A percentile compares a stretch with the other conserved stretches of the same genome.
Conservation (phyloP, 2,329 filamentous ascomycete genomes). For the Microdochium paspali region DNA sequence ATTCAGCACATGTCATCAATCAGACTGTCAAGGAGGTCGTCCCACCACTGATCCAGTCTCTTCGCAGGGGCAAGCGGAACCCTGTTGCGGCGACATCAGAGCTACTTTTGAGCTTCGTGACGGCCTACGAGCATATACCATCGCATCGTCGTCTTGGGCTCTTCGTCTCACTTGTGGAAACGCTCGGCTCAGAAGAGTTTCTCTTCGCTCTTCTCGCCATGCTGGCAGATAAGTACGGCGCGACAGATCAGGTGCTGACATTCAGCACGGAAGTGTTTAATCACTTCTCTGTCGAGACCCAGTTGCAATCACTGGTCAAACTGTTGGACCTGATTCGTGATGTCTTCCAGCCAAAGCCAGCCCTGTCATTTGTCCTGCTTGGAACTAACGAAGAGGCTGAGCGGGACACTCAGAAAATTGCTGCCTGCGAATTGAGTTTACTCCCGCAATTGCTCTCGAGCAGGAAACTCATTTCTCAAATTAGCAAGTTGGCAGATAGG, state of each 20-base stretch:
- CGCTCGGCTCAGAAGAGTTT: constrained; percentile 78
- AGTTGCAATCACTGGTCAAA: constrained; percentile 69
- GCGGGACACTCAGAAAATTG: constrained; percentile 39
- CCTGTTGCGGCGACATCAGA: constrained; percentile 77
- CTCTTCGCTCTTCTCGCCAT: constrained; percentile 81
- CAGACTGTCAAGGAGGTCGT: constrained; percentile 92
- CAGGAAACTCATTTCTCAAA: constrained; percentile 45
- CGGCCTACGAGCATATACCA: constrained; percentile 93
- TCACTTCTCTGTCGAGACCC: constrained; percentile 63
- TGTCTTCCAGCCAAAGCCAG: constrained; percentile 64
- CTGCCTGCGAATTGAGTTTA: constrained; percentile 44
- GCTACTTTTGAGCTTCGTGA: constrained; percentile 89
- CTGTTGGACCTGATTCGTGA: constrained; percentile 69
- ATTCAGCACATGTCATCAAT: constrained; percentile 91
- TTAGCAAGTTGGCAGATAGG: constrained; percentile 44
- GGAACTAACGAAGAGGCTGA: constrained; percentile 39
- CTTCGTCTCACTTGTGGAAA: constrained; percentile 77
- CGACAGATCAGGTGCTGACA: constrained; percentile 62
- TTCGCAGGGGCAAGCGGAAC: constrained; percentile 71
- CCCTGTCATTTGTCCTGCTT: constrained; percentile 63
- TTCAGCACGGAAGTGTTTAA: constrained; percentile 69
- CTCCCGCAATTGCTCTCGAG: constrained; percentile 50
- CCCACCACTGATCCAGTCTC: constrained; percentile 77
- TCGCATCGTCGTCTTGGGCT: constrained; percentile 72
- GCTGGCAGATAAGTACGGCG: constrained; percentile 80